A percentile compares a stretch with the other conserved stretches of the same genome.
Conservation (phyloP, 345 rosid species). For the Eutrema yunnanense region DNA sequence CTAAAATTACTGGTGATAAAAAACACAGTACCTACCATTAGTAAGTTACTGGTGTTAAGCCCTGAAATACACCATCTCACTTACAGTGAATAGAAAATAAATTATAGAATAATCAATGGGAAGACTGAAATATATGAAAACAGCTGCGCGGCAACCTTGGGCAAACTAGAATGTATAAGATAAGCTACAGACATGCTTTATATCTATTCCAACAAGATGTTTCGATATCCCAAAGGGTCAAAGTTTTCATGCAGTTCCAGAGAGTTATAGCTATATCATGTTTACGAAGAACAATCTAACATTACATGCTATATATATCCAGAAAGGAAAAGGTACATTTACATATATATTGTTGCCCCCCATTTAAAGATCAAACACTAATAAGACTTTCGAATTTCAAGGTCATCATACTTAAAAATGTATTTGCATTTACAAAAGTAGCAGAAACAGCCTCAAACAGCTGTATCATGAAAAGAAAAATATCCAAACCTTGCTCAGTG, state of each 20-base stretch:
- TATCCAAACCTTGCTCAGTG: conserved; percentile 64
- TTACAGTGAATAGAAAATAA: background rate
- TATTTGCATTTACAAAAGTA: background rate
- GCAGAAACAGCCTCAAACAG: background rate
- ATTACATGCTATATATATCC: background rate
- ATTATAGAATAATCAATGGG: background rate
- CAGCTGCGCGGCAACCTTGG: background rate
- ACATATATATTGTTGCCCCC: background rate
- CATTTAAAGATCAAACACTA: background rate
- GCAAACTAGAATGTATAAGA: background rate
- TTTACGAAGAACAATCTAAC: background rate
- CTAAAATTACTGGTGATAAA: background rate
- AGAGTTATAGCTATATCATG: background rate
- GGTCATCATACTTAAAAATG: background rate
- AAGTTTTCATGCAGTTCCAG: background rate
- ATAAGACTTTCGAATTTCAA: background rate
- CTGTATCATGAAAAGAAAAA: conserved; percentile 7
- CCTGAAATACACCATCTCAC: background rate
- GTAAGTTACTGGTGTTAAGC: background rate
- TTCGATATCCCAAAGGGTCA: background rate
- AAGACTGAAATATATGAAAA: background rate
- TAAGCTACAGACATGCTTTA: background rate
- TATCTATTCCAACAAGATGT: background rate
- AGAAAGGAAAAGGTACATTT: background rate
- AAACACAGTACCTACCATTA: background rate